Base-by-base conservation (phyloP, 2,329 filamentous ascomycete species). In the Ophiosphaerella herpotricha region DNA sequence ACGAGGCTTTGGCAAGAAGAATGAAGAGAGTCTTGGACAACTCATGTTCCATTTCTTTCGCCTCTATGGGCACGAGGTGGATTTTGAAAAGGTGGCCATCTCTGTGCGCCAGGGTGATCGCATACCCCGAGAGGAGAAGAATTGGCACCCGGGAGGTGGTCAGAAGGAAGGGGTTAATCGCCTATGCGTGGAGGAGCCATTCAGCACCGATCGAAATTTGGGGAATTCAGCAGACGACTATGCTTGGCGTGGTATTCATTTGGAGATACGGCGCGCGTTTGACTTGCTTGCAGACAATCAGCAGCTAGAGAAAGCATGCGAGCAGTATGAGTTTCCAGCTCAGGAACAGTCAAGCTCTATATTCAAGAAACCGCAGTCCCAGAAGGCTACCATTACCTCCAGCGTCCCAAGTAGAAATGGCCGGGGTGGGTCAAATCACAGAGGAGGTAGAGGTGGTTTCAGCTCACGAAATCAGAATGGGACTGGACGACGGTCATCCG, bases 191-290 rank as follows among this genome's bases (percentile, higher is more conserved):
- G 94, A 99, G 70, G 94, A 99, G 72, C 94, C 94, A 0, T 99
- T 99, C 79, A 99, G 96, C 65, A 88, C 82, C 4, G 82, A 82
- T 32, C 85, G 94, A 36, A 99, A 99, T 70, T 80, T 99, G 39
- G 94, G 92, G 36, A 99, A 99, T 64, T 97, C 94, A 2, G 94
- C 91, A 7, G 94, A 99, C 69, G 92, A 96, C 70, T 95, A 90
- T 37, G 93, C 94, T 0, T 97, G 96, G 75, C 85, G 89, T 43
- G 94, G 94, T 1, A 83, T 99, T 26, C 94, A 99, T 70, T 74
- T 91, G 59, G 94, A 99, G 74, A 79, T 99, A 42, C 85, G 94
- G 54, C 83, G 91, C 58, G 94, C 94, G 1, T 97, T 96, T 69
- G 88, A 91, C 50, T 75, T 91, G 47, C 83, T 97, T 14, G 85